These are phyloP conservation scores for Calonectria multiphialidica DNA, from an alignment of 2,329 filamentous ascomycete species.

Conservation along the genomic window DNA sequence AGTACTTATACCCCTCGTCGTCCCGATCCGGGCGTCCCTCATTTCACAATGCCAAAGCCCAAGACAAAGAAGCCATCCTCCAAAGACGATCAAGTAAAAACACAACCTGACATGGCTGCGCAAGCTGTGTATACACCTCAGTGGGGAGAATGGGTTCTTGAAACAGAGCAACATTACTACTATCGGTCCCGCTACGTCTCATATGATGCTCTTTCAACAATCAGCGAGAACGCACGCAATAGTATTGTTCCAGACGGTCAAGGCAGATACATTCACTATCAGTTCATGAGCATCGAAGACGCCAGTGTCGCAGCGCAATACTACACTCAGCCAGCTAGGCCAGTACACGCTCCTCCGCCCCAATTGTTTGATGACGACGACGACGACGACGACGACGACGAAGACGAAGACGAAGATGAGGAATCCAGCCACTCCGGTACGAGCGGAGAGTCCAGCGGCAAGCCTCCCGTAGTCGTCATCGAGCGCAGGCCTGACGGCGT, in stretches of 20 bases:
- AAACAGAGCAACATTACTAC: conserved; percentile 30
- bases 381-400: no score
- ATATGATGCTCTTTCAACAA: conserved; percentile 25
- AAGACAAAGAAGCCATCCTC: background rate
- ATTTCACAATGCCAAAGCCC: background rate
- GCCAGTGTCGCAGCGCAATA: background rate
- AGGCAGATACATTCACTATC: conserved; percentile 39
- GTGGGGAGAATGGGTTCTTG: conserved; percentile 37
- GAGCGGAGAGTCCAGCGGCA: background rate
- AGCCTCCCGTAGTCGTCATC: background rate
- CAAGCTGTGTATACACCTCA: background rate
- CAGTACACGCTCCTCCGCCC: background rate
- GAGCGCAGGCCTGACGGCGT: no score
- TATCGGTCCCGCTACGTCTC: conserved; percentile 40
- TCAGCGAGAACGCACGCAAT: conserved; percentile 34
- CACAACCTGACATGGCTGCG: background rate
- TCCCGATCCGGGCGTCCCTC: background rate
- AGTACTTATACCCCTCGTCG: background rate
- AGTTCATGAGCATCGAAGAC: conserved; percentile 34
- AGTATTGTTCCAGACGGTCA: conserved; percentile 30
- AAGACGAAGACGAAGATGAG: no score
- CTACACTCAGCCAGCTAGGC: background rate
- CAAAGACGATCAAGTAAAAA: background rate
- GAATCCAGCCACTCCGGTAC: background rate
- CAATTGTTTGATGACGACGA: conserved; percentile 7